These are phyloP conservation scores for Claviceps humidiphila DNA, from an alignment of 2,329 filamentous ascomycete species.

Conservation along the genomic window DNA sequence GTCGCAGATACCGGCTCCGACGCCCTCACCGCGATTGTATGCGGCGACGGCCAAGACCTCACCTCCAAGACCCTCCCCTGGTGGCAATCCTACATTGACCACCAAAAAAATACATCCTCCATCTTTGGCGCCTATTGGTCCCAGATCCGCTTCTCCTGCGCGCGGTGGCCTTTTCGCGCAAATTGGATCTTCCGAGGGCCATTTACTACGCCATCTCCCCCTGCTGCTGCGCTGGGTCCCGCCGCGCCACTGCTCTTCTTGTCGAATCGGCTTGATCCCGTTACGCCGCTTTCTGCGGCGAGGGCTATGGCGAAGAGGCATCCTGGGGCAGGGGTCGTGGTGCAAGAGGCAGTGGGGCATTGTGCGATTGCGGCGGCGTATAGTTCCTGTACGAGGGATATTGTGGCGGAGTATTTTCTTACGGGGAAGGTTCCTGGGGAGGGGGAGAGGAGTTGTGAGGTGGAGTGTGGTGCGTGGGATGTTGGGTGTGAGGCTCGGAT, in stretches of 20 bases:
- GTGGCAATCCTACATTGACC: slow-evolving; percentile 17
- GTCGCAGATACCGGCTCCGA: slow-evolving; percentile 8
- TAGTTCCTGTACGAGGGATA: slow-evolving; percentile 9
- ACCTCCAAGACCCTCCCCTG: slow-evolving; percentile 10
- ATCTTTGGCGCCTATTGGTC: slow-evolving; percentile 22
- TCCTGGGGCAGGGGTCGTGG: slow-evolving; percentile 11
- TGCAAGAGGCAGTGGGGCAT: slow-evolving; percentile 13
- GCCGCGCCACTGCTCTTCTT: slow-evolving; percentile 31
- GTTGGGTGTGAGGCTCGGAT: background rate
- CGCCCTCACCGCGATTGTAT: slow-evolving; percentile 16
- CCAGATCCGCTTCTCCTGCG: slow-evolving; percentile 25
- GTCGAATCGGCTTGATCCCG: slow-evolving; percentile 29
- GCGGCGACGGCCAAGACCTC: slow-evolving; percentile 21
- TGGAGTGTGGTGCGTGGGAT: slow-evolving; percentile 11
- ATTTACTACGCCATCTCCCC: slow-evolving; percentile 17
- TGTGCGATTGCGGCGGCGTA: slow-evolving; percentile 2
- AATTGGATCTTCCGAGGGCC: slow-evolving; percentile 27
- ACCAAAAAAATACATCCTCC: slow-evolving; percentile 15
- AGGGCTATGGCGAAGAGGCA: slow-evolving; percentile 8
- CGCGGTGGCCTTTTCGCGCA: slow-evolving; percentile 23
- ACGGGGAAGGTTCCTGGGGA: slow-evolving; percentile 9
- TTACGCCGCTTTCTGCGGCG: slow-evolving; percentile 25
- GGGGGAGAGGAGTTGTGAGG: slow-evolving; percentile 9
- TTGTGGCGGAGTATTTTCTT: slow-evolving; percentile 11
- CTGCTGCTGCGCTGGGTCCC: slow-evolving; percentile 18